Evolutionary conservation across 352 stramenopile genomes (phyloP).

Genomic region (Phytophthora uliginosa): DNA sequence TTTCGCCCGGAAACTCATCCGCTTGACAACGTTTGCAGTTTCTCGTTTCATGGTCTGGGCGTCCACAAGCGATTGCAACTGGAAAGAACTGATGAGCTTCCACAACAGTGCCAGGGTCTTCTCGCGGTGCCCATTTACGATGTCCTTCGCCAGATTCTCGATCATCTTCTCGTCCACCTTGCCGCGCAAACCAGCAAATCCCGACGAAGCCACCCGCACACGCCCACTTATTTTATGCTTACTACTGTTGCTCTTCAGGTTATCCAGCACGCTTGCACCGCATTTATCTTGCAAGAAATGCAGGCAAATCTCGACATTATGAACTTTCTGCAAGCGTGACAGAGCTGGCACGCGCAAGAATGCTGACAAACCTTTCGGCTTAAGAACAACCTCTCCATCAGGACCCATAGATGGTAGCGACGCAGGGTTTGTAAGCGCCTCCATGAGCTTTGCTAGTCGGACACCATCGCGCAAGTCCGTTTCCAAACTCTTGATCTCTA

Average conservation of each 20-base stretch:
- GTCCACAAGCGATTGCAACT: constrained; percentile 91
- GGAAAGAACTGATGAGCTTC: constrained; percentile 94
- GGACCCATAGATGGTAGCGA: constrained; percentile 3
- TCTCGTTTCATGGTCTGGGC: constrained; percentile 77
- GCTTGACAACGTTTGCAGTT: constrained; percentile 73
- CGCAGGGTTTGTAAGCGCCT: constrained; percentile 78
- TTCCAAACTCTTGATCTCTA: constrained; percentile 93
- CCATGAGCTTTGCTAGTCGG: constrained; percentile 93
- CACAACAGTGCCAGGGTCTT: constrained; percentile 96
- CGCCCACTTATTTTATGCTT: constrained; percentile 30
- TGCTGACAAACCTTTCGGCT: constrained; percentile 59
- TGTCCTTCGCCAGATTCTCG: constrained; percentile 90
- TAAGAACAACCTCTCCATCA: constrained; percentile 6
- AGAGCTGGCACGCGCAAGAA: constrained; percentile 95
- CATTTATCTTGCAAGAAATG: constrained; percentile 85
- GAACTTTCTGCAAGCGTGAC: constrained; percentile 96
- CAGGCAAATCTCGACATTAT: constrained; percentile 96
- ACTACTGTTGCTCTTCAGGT: constrained; percentile 48
- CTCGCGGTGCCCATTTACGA: constrained; percentile 96
- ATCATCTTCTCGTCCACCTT: constrained; percentile 73
- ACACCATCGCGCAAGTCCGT: constrained; percentile 98
- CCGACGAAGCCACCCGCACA: constrained; percentile 43
- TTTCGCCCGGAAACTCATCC: constrained; percentile 76
- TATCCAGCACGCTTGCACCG: constrained; percentile 60
- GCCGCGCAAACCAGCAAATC: constrained; percentile 58